phyloP scores from a whole-genome alignment of 352 stramenopile species.

The Pythium volutum region DNA sequence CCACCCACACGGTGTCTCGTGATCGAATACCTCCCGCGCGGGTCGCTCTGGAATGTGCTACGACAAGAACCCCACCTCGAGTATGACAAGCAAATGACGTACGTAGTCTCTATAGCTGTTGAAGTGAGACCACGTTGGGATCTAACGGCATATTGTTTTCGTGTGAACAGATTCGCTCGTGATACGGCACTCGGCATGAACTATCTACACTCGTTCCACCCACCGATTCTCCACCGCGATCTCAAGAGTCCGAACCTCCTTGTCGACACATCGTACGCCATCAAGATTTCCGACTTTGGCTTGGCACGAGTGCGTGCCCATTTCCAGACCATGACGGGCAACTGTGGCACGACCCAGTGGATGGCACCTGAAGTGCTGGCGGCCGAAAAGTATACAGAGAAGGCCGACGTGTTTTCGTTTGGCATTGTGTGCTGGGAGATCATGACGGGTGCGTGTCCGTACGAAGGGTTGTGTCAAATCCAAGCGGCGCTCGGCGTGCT shows the following conservation, averaged over 20 bases:
- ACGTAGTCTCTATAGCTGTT: conserved; percentile 14
- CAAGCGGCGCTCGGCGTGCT: conserved; percentile 83
- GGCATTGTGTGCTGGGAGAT: conserved; percentile 88
- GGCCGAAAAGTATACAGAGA: conserved; percentile 86
- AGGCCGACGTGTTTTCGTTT: conserved; percentile 87
- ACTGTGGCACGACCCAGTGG: conserved; percentile 85
- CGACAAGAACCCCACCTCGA: conserved; percentile 65
- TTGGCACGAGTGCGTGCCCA: conserved; percentile 75
- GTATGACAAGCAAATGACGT: conserved; percentile 68
- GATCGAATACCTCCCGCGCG: conserved; percentile 80
- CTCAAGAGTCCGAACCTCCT: conserved; percentile 86
- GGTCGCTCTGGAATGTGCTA: conserved; percentile 85
- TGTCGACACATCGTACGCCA: conserved; percentile 69
- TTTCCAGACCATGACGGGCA: conserved; percentile 88
- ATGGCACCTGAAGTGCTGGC: conserved; percentile 84
- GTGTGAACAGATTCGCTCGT: conserved; percentile 53
- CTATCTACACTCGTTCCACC: conserved; percentile 85
- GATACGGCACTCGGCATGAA: conserved; percentile 86
- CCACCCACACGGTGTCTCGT: conserved; percentile 79
- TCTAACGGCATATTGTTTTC: background rate
- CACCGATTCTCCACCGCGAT: conserved; percentile 83
- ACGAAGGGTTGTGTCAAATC: conserved; percentile 90
- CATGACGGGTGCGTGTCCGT: conserved; percentile 88
- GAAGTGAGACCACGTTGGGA: background rate
- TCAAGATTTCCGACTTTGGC: conserved; percentile 91